Evolutionary conservation across 331 rosid genomes (phyloP).

Genomic region (Cydonia oblonga): DNA sequence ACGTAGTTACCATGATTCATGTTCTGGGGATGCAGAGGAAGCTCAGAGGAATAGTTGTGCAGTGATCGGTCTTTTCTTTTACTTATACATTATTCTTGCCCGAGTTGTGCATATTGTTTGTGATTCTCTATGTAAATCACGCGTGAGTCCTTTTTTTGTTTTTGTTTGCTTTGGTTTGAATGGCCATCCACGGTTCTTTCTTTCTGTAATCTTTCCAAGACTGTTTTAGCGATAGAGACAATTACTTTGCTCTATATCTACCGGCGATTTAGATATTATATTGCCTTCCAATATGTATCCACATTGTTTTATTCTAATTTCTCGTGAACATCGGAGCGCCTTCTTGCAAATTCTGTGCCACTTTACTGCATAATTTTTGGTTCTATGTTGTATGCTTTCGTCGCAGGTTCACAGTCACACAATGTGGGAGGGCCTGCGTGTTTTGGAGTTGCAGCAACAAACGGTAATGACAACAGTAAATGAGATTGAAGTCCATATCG

Average conservation of each 20-base stretch:
- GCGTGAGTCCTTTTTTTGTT: constrained; percentile 21
- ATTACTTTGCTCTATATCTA: neutral
- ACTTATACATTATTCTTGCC: constrained; percentile 30
- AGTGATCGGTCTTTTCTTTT: neutral
- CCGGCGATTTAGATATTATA: constrained; percentile 4
- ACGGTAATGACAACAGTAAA: no score
- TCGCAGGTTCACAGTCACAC: no score
- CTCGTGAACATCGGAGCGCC: neutral
- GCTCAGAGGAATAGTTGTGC: constrained; percentile 23
- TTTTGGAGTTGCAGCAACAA: no score
- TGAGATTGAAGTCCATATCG: no score
- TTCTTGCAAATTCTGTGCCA: neutral
- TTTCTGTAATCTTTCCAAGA: constrained; percentile 21
- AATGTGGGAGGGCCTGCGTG: no score
- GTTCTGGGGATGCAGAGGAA: neutral
- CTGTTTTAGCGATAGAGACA: constrained; percentile 15
- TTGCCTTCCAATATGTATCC: constrained; percentile 10
- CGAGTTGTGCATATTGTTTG: constrained; percentile 58
- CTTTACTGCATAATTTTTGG: no score
- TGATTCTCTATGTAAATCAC: constrained; percentile 49
- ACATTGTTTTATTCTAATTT: neutral
- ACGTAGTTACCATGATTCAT: constrained; percentile 15
- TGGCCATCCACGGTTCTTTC: constrained; percentile 22
- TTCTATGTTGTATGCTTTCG: no score
- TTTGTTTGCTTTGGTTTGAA: constrained; percentile 23